phyloP scores from a whole-genome alignment of 345 rosid species.

The Litchi chinensis region DNA sequence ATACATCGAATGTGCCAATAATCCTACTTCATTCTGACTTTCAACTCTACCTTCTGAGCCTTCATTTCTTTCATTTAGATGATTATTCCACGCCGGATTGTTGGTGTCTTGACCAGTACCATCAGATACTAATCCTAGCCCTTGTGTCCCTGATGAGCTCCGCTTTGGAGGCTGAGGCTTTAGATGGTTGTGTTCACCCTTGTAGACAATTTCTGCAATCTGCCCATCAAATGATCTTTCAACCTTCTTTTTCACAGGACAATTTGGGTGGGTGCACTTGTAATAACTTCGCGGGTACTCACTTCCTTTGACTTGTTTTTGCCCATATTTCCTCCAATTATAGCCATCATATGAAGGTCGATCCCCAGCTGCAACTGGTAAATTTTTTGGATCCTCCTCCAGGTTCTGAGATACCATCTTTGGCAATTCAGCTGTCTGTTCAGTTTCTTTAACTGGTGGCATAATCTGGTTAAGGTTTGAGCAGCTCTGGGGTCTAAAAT shows the following conservation, averaged over 20 bases:
- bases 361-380: slow-evolving; percentile 36
- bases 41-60: slow-evolving; percentile 45
- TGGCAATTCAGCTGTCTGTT: slow-evolving; percentile 34
- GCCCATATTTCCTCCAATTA: slow-evolving; percentile 99
- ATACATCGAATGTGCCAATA: slow-evolving; percentile 26
- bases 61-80: slow-evolving; percentile 47
- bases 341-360: slow-evolving; percentile 88
- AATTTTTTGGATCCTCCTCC: slow-evolving; percentile 48
- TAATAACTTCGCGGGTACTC: slow-evolving; percentile 95
- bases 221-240: slow-evolving; percentile 88
- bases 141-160: slow-evolving; percentile 50
- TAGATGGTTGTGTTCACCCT: slow-evolving; percentile 86
- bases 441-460: slow-evolving; percentile 32
- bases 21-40: slow-evolving; percentile 39
- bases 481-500: slow-evolving; percentile 36
- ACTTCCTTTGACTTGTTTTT: slow-evolving; percentile 98
- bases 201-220: slow-evolving; percentile 92
- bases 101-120: slow-evolving; percentile 42
- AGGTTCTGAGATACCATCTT: slow-evolving; percentile 33
- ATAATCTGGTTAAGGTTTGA: slow-evolving; percentile 31
- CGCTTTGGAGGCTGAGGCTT: slow-evolving; percentile 81
- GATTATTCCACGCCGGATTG: slow-evolving; percentile 36
- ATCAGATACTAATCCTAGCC: slow-evolving; percentile 40
- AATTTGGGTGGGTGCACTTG: slow-evolving; percentile 88
- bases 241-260: slow-evolving; percentile 93